Conservation (phyloP, 1,284 basidiomycete species). For the Cryptococcus depauperatus region DNA sequence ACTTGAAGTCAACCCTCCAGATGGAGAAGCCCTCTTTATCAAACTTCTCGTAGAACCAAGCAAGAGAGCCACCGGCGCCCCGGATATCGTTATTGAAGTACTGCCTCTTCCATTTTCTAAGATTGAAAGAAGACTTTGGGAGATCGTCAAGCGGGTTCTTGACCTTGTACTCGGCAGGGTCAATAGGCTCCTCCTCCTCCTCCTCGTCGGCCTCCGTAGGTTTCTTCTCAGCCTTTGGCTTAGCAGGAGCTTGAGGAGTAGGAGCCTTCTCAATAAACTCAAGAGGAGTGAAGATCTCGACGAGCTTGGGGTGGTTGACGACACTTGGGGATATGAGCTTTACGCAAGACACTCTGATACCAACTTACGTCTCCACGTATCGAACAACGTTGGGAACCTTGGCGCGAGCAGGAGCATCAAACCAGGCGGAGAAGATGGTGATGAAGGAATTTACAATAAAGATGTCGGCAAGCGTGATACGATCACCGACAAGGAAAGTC, state of each 20-base stretch:
- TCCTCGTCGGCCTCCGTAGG: conserved; percentile 54
- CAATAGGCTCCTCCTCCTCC: conserved; percentile 56
- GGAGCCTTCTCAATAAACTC: conserved; percentile 63
- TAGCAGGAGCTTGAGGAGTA: conserved; percentile 64
- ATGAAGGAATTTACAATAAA: conserved; percentile 56
- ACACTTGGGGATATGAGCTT: too few relatives aligned
- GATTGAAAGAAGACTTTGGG: conserved; percentile 85
- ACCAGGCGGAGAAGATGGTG: conserved; percentile 45
- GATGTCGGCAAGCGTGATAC: conserved; percentile 89
- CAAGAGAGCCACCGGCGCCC: conserved; percentile 51
- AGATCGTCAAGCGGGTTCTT: conserved; percentile 92
- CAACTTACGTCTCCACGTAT: conserved; percentile 60
- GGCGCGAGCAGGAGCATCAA: conserved; percentile 60
- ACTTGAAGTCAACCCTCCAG: conserved; percentile 90
- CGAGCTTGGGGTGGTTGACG: conserved; percentile 68
- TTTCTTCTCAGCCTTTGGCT: conserved; percentile 44
- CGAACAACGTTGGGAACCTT: conserved; percentile 72
- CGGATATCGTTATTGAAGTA: conserved; percentile 97
- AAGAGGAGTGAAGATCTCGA: conserved; percentile 53
- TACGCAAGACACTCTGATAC: too few relatives aligned
- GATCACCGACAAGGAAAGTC: conserved; percentile 89
- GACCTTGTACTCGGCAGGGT: conserved; percentile 60
- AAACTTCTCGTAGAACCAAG: conserved; percentile 86
- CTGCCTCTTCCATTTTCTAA: conserved; percentile 95
- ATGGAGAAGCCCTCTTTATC: conserved; percentile 85